A percentile compares a stretch with the other conserved stretches of the same genome.
These are phyloP conservation scores for Elsinoe perseae DNA, from an alignment of 2,329 filamentous ascomycete genomes.

Conservation along the genomic window DNA sequence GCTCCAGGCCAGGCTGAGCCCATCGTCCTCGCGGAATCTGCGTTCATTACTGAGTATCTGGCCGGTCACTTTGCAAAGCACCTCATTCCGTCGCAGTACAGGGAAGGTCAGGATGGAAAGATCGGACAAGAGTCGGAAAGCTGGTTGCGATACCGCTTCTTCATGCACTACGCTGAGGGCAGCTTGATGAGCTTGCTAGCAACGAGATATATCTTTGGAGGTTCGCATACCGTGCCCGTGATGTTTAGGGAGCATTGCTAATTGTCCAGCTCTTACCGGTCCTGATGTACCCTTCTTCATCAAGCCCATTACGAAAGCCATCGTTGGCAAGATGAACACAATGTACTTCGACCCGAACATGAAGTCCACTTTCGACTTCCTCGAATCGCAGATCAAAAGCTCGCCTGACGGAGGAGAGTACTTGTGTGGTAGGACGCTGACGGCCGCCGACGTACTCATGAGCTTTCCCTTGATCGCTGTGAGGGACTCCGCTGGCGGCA, in stretches of 20 bases:
- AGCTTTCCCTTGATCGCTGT: slow-evolving; percentile 45
- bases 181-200: slow-evolving; percentile 68
- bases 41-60: slow-evolving; percentile 73
- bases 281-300: slow-evolving; percentile 57
- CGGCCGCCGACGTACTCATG: slow-evolving; percentile 47
- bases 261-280: slow-evolving; percentile 18
- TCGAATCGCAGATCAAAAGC: slow-evolving; percentile 43
- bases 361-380: slow-evolving; percentile 41
- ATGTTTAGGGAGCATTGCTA: no score
- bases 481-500: slow-evolving; percentile 23
- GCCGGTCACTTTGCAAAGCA: slow-evolving; percentile 55
- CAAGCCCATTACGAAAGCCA: slow-evolving; percentile 52
- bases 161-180: slow-evolving; percentile 79
- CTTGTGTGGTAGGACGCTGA: slow-evolving; percentile 43
- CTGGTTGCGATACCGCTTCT: slow-evolving; percentile 57
- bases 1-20: slow-evolving; percentile 40
- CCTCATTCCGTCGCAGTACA: slow-evolving; percentile 47
- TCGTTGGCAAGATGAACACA: slow-evolving; percentile 43
- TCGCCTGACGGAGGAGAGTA: slow-evolving; percentile 44
- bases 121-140: slow-evolving; percentile 52
- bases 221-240: slow-evolving; percentile 33
- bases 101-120: slow-evolving; percentile 46
- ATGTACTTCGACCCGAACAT: slow-evolving; percentile 42
- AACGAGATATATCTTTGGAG: slow-evolving; percentile 53
- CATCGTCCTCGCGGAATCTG: slow-evolving; percentile 71